Base-by-base conservation (phyloP, 768 basidiomycete genomes). In the Cystobasidium tubakii region DNA sequence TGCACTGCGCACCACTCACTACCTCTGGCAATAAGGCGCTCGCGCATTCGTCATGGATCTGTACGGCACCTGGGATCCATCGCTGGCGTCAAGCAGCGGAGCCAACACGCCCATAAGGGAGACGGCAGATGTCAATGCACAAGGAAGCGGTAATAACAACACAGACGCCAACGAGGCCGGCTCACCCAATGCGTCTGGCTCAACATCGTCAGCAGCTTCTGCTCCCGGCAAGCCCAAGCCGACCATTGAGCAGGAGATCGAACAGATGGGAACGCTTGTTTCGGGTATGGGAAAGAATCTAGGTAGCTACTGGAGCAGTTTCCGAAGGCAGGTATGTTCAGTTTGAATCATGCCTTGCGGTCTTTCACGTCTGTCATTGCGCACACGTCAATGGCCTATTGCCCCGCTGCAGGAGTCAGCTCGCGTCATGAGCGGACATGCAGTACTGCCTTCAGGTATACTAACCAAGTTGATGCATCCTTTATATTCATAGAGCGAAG, bases 251-350 rank as follows among this genome's bases (percentile, higher is more conserved):
- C 74, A 54, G 60, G 75, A 75, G 62, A 25, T 75, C 17, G 43
- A 73, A 31, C 60, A 75, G 63, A 71, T 73, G 46, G 31, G 27
- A 4, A 54, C 55, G 7, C 39, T 70, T 3, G 50, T 75, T 0
- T 34, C 29, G 27, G 31, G 62, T 2, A 55, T 75, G 29, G 75
- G 75, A 27, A 75, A 46, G 31, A 64, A 62, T 31, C 46, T 75
- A 23, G 60, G 74, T 33, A 53, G 60, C 39, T 71, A 75, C 33
- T 75, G 75, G 75, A 73, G 75, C 29, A 44, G 23, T 21, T 75
- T 75, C 27, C 27, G 62, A 46, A 36, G 63, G 34, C 75, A 75
- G 64, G 75, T 73, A 57, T 36, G 75, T 60, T 6, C 46, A 3
- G n/a, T n/a, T 21, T 9, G 21, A 9, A n/a, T 3, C 12, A 50